Conservation (phyloP, 192 early-diverging fungal genomes). For the Podila clonocystis region DNA sequence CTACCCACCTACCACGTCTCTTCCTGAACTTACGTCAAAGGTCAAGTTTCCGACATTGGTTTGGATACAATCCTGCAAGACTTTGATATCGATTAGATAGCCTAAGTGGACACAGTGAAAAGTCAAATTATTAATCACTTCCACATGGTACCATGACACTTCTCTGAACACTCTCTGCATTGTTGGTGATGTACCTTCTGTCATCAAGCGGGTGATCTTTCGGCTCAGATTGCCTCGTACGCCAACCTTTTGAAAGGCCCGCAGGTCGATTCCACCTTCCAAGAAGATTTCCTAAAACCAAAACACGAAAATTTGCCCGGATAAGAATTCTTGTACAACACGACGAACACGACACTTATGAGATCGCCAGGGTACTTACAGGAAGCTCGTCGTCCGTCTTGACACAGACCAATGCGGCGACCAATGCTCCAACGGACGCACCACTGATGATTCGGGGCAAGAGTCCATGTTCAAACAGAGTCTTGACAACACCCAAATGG, state of each 20-base stretch:
- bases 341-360: not conserved
- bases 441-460: conserved; percentile 82
- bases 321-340: not conserved
- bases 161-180: not conserved
- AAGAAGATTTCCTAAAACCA: conserved; percentile 27
- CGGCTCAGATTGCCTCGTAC: conserved; percentile 65
- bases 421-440: conserved; percentile 77
- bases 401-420: conserved; percentile 81
- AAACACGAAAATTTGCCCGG: not conserved
- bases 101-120: conserved; percentile 40
- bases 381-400: conserved; percentile 80
- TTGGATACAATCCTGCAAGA: conserved; percentile 77
- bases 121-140: not conserved
- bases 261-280: conserved; percentile 69
- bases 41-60: conserved; percentile 78
- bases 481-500: conserved; percentile 84
- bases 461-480: conserved; percentile 68
- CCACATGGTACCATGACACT: not conserved
- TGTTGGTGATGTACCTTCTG: conserved; percentile 61
- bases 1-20: too few species aligned
- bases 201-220: conserved; percentile 74
- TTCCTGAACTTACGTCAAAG: conserved; percentile 59
- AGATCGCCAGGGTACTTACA: conserved; percentile 27
- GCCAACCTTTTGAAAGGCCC: conserved; percentile 70
- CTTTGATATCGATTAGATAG: conserved; percentile 79